These are phyloP conservation scores for Elsinoe ampelina DNA, from an alignment of 2,329 filamentous ascomycete species.

Conservation along the genomic window DNA sequence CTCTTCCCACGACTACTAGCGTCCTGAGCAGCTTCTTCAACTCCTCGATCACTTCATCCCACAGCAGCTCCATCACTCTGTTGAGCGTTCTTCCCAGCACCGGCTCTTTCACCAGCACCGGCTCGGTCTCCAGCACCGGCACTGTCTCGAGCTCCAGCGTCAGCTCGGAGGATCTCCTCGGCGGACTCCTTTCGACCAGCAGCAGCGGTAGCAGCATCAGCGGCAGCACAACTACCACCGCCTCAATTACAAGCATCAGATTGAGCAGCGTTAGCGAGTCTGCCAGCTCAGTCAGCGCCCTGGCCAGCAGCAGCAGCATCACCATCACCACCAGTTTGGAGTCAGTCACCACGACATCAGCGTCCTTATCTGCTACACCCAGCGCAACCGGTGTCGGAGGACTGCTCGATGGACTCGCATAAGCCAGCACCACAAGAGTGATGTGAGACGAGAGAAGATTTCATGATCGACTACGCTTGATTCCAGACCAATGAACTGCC, in stretches of 20 bases:
- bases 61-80: too few relatives aligned
- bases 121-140: not conserved
- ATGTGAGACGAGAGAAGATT: too few relatives aligned
- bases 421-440: too few relatives aligned
- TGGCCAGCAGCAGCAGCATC: not conserved
- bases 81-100: too few relatives aligned
- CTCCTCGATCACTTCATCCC: not conserved
- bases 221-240: not conserved
- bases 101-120: not conserved
- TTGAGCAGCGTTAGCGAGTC: not conserved
- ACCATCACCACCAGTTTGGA: not conserved
- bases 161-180: too few relatives aligned
- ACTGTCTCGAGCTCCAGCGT: too few relatives aligned
- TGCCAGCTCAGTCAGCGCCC: not conserved
- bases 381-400: not conserved
- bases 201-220: not conserved
- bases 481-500: too few relatives aligned
- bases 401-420: too few relatives aligned
- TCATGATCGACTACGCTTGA: too few relatives aligned
- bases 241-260: not conserved
- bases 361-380: not conserved
- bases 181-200: not conserved
- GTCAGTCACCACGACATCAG: not conserved
- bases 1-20: not conserved
- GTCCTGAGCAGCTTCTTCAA: not conserved